Evolutionary conservation across 2,329 filamentous ascomycete genomes (phyloP).

Genomic region (Penicillium occitanis): DNA sequence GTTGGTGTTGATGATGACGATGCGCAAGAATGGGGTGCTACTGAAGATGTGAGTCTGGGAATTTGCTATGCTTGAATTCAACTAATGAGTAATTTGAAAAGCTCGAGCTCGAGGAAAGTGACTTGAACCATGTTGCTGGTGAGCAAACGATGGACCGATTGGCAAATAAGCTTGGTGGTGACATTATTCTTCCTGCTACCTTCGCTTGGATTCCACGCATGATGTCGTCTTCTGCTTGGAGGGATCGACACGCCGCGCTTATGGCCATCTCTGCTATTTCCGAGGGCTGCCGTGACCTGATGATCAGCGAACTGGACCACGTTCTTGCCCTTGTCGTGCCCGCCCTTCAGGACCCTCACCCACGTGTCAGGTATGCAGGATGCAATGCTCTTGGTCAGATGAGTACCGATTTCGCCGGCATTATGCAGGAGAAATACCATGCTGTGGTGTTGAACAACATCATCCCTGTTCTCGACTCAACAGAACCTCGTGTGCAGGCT

Average conservation of each 20-base stretch:
- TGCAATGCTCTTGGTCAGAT: conserved; percentile 99
- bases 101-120: conserved; percentile 93
- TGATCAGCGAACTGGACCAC: conserved; percentile 91
- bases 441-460: conserved; percentile 83
- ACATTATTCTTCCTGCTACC: conserved; percentile 85
- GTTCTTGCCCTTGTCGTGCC: conserved; percentile 94
- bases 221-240: conserved; percentile 94
- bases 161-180: conserved; percentile 94
- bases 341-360: conserved; percentile 82
- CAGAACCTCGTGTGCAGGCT: conserved; percentile 91
- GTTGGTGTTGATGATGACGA: conserved; percentile 93
- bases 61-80: background rate
- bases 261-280: conserved; percentile 99
- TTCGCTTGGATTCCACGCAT: conserved; percentile 97
- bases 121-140: conserved; percentile 94
- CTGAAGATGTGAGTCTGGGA: conserved; percentile 71
- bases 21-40: conserved; percentile 86
- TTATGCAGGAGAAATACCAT: conserved; percentile 96
- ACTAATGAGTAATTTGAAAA: conserved; percentile 34
- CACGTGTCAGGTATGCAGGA: conserved; percentile 92
- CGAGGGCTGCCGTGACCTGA: conserved; percentile 91
- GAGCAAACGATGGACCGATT: conserved; percentile 98
- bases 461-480: conserved; percentile 84
- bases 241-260: conserved; percentile 90
- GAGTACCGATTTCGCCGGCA: conserved; percentile 98